Conservation (phyloP, 441 rosid genomes). For the Syzygium syzygioides region DNA sequence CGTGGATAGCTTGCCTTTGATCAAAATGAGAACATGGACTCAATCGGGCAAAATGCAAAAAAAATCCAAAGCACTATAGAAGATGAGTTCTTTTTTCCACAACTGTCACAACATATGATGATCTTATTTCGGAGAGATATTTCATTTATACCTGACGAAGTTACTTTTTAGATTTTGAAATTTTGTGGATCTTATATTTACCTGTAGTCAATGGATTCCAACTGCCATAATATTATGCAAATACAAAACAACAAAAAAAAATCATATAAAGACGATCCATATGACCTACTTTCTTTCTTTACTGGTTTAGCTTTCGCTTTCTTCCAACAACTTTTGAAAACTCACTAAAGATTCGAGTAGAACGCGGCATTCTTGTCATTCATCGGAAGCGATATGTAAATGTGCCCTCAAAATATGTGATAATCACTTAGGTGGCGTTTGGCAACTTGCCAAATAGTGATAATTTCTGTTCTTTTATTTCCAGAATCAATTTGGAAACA, state of each 20-base stretch:
- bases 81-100: background rate
- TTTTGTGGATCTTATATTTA: background rate
- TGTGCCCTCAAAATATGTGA: background rate
- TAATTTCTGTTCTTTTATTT: no score
- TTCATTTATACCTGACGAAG: background rate
- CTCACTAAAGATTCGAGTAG: background rate
- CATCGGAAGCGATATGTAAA: background rate
- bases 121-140: background rate
- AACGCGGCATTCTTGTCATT: background rate
- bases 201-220: background rate
- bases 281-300: background rate
- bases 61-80: fast-evolving
- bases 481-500: no score
- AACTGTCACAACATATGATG: no score
- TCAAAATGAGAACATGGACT: fast-evolving
- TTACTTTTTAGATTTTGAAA: background rate
- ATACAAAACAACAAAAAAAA: background rate
- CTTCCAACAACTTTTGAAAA: background rate
- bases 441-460: no score
- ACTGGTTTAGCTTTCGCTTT: background rate
- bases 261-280: background rate
- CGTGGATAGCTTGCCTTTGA: fast-evolving
- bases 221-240: background rate
- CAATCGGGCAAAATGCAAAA: background rate
- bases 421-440: background rate